A percentile compares a stretch with the other conserved stretches of the same genome.
These are phyloP conservation scores for Trichoderma endophyticum DNA, from an alignment of 2,329 filamentous ascomycete genomes.

Conservation along the genomic window DNA sequence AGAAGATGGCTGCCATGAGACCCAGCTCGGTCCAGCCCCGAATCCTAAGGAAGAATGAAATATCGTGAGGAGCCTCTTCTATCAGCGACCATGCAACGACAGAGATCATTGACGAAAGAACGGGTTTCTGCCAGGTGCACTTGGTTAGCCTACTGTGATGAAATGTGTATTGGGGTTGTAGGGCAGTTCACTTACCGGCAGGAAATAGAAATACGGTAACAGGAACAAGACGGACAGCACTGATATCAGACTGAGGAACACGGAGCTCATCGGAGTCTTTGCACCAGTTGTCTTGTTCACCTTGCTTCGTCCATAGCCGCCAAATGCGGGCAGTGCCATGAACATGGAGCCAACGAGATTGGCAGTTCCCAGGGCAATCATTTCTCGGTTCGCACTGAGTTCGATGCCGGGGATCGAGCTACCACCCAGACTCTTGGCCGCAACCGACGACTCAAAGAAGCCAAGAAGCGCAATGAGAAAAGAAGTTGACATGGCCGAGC, in stretches of 20 bases:
- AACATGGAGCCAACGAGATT: conserved; percentile 92
- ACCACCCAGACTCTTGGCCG: conserved; percentile 81
- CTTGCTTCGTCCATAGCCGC: conserved; percentile 93
- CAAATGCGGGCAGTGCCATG: conserved; percentile 89
- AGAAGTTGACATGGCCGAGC: conserved; percentile 82
- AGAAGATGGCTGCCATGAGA: conserved; percentile 86
- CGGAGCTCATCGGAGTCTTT: conserved; percentile 87
- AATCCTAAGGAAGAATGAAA: conserved; percentile 83
- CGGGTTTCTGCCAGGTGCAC: conserved; percentile 67
- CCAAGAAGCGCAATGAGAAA: conserved; percentile 92
- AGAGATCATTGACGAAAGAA: conserved; percentile 89
- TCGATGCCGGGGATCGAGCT: conserved; percentile 70
- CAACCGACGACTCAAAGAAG: conserved; percentile 98
- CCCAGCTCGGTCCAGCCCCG: conserved; percentile 80
- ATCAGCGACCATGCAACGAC: conserved; percentile 93
- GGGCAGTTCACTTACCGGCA: conserved; percentile 65
- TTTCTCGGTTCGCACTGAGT: conserved; percentile 85
- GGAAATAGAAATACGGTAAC: conserved; percentile 88
- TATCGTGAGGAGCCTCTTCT: conserved; percentile 91
- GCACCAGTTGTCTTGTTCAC: conserved; percentile 91
- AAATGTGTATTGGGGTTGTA: background rate
- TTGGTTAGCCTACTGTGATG: background rate
- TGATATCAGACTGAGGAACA: conserved; percentile 80
- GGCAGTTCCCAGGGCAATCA: conserved; percentile 85
- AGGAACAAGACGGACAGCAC: conserved; percentile 77